These are phyloP conservation scores for Paecilomyces sp. DNA, from an alignment of 2,329 filamentous ascomycete species.

Conservation along the genomic window DNA sequence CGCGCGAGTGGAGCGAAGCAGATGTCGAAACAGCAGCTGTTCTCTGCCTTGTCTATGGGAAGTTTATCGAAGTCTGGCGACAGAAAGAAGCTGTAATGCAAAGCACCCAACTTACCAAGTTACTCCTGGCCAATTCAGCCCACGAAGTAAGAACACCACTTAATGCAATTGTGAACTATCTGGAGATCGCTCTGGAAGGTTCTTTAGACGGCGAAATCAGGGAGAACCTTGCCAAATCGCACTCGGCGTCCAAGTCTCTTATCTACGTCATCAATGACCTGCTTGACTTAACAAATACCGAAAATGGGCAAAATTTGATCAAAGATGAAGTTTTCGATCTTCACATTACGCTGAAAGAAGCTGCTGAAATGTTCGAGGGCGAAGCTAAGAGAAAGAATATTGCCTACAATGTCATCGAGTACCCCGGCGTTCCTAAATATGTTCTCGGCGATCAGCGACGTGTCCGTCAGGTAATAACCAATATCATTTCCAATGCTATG, in stretches of 20 bases:
- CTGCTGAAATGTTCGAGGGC: constrained; percentile 63
- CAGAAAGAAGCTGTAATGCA: constrained; percentile 82
- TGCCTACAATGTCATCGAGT: constrained; percentile 58
- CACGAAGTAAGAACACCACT: constrained; percentile 87
- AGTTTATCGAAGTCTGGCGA: constrained; percentile 87
- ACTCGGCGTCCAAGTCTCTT: constrained; percentile 84
- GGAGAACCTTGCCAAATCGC: constrained; percentile 75
- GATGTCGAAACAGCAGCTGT: constrained; percentile 85
- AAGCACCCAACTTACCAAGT: constrained; percentile 68
- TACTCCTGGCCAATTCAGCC: constrained; percentile 79
- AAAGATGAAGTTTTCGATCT: constrained; percentile 78
- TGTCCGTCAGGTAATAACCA: constrained; percentile 75
- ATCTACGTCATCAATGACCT: constrained; percentile 94
- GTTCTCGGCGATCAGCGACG: constrained; percentile 74
- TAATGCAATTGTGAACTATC: constrained; percentile 90
- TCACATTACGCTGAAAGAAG: constrained; percentile 63
- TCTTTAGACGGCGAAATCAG: constrained; percentile 71
- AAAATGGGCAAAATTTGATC: constrained; percentile 70
- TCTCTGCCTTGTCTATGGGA: constrained; percentile 78
- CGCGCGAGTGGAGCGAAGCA: constrained; percentile 81
- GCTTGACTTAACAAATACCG: constrained; percentile 78
- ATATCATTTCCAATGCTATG: constrained; percentile 77
- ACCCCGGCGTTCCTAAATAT: constrained; percentile 60
- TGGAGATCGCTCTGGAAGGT: constrained; percentile 84
- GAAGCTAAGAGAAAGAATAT: constrained; percentile 73